Percentiles rank a stretch among this genome's conserved stretches.
These are phyloP conservation scores for Aphanomyces stellatus DNA, from an alignment of 352 stramenopile species.

Conservation along the genomic window DNA sequence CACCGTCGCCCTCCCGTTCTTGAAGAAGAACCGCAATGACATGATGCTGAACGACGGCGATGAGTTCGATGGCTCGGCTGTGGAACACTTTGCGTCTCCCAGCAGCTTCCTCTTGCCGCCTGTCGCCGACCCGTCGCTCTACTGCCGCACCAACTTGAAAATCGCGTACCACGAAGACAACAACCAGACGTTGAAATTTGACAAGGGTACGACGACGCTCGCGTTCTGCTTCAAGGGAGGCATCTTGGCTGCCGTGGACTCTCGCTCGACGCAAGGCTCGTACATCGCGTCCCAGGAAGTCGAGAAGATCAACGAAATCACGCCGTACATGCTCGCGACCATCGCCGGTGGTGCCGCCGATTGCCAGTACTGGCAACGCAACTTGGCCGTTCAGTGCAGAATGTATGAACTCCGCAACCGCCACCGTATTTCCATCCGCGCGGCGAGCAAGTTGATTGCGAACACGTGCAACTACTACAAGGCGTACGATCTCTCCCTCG, in stretches of 20 bases:
- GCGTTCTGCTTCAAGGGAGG: conserved; percentile 99
- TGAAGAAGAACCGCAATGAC: conserved; percentile 10
- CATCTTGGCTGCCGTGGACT: conserved; percentile 99
- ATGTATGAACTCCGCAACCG: conserved; percentile 99
- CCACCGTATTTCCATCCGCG: conserved; percentile 97
- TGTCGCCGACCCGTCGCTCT: conserved; percentile 87
- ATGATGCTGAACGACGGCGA: conserved; percentile 5
- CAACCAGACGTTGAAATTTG: conserved; percentile 94
- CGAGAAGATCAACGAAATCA: conserved; percentile 99
- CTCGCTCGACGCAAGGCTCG: conserved; percentile 95
- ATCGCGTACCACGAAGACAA: conserved; percentile 95
- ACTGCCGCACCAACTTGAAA: conserved; percentile 94
- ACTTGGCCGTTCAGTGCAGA: conserved; percentile 92
- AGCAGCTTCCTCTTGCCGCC: conserved; percentile 64
- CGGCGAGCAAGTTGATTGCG: conserved; percentile 96
- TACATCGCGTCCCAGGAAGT: conserved; percentile 99
- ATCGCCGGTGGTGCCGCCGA: conserved; percentile 98
- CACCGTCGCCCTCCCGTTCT: conserved; percentile 8
- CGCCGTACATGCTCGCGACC: conserved; percentile 98
- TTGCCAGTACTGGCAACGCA: conserved; percentile 99
- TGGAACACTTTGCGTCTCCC: conserved; percentile 20
- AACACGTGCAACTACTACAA: conserved; percentile 98
- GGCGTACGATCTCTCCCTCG: conserved; percentile 90
- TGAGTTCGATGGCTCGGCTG: conserved; percentile 18
- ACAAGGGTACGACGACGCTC: conserved; percentile 99